Conservation (phyloP, 768 basidiomycete species). For the Gymnopilus junonius region DNA sequence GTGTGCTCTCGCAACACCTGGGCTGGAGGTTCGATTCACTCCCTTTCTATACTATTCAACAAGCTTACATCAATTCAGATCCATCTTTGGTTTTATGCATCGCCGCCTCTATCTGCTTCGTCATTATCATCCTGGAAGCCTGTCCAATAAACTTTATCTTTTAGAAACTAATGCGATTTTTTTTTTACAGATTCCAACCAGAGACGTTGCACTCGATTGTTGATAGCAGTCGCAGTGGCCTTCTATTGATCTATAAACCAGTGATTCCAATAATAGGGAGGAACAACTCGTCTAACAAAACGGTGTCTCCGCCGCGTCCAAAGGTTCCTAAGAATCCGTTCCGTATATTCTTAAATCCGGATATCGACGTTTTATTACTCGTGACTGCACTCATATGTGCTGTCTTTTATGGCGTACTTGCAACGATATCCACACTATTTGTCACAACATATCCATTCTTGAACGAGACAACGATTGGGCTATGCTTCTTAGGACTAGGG, state of each 20-base stretch:
- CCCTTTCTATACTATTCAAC: not conserved
- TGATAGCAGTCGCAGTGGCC: conserved; percentile 54
- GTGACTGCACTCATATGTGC: conserved; percentile 57
- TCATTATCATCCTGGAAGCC: conserved; percentile 51
- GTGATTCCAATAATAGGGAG: conserved; percentile 52
- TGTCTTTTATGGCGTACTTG: conserved; percentile 63
- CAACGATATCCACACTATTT: conserved; percentile 67
- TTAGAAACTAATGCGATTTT: not conserved
- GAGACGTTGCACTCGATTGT: conserved; percentile 60
- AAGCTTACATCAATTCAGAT: conserved; percentile 31
- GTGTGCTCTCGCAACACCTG: conserved; percentile 55
- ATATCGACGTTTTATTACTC: conserved; percentile 56
- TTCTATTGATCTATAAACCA: conserved; percentile 51
- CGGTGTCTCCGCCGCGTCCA: conserved; percentile 29
- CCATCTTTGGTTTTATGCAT: conserved; percentile 67
- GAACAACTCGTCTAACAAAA: conserved; percentile 28
- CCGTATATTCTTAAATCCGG: conserved; percentile 54
- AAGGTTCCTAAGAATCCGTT: conserved; percentile 59
- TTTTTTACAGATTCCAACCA: conserved; percentile 49
- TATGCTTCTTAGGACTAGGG: conserved; percentile 81
- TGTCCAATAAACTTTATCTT: conserved; percentile 20
- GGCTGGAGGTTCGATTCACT: conserved; percentile 62
- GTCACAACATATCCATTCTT: conserved; percentile 59
- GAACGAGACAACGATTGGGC: conserved; percentile 65
- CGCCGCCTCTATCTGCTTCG: conserved; percentile 45